These are phyloP conservation scores for Hygrophorus russula DNA, from an alignment of 768 basidiomycete species.

Conservation along the genomic window DNA sequence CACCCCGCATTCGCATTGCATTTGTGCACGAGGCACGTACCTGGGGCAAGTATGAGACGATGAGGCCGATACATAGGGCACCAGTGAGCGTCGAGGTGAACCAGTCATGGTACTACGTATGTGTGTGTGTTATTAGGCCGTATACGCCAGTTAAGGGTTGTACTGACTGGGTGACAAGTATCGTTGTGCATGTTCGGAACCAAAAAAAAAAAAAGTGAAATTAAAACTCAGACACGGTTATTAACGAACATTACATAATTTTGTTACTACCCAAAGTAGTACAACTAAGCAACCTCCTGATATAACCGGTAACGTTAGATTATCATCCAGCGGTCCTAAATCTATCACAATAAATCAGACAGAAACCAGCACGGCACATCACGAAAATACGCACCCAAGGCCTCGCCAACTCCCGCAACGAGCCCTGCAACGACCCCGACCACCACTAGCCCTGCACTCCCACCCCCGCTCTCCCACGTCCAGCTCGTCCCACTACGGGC, in stretches of 20 bases:
- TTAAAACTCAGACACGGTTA: too few species aligned
- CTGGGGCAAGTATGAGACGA: constrained; percentile 81
- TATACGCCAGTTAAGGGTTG: too few species aligned
- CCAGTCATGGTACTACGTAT: constrained; percentile 65
- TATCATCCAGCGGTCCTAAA: constrained; percentile 78
- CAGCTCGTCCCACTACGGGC: constrained; percentile 37
- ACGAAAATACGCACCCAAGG: constrained; percentile 49
- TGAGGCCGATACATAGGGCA: constrained; percentile 57
- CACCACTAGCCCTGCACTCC: constrained; percentile 40
- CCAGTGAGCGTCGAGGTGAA: constrained; percentile 53
- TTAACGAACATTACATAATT: too few species aligned
- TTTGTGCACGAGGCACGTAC: constrained; percentile 25
- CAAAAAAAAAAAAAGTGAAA: too few species aligned
- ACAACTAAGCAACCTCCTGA: constrained; percentile 53
- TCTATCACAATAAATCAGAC: constrained; percentile 33
- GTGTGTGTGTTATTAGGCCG: neutral
- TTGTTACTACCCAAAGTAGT: constrained; percentile 18
- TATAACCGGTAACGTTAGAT: constrained; percentile 81
- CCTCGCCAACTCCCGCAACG: constrained; percentile 81
- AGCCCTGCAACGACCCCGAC: constrained; percentile 60
- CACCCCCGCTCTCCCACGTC: constrained; percentile 33
- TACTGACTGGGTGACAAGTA: neutral
- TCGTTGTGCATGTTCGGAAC: too few species aligned
- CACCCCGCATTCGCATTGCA: neutral
- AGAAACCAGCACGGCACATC: constrained; percentile 1